Conservation (phyloP, 805 yeast species). For the Pichia manshurica region DNA sequence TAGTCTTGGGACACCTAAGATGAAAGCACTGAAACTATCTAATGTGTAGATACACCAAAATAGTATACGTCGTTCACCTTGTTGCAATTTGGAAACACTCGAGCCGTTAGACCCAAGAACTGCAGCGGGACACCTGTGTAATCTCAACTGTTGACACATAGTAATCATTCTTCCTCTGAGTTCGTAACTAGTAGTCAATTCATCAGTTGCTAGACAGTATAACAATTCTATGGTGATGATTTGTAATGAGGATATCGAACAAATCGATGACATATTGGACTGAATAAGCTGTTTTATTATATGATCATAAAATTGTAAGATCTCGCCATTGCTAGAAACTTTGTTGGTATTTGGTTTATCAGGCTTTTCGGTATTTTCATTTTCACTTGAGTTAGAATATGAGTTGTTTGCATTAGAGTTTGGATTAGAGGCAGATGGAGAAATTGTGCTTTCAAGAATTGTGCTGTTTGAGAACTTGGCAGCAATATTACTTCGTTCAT, state of each 20-base stretch:
- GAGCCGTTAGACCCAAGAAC: constrained; percentile 64
- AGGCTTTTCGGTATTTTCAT: constrained; percentile 4
- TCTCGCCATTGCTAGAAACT: constrained; percentile 25
- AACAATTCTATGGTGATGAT: constrained; percentile 62
- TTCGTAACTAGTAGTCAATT: constrained; percentile 66
- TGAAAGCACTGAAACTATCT: constrained; percentile 69
- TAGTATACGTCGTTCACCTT: constrained; percentile 73
- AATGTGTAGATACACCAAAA: constrained; percentile 82
- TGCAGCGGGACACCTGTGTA: constrained; percentile 84
- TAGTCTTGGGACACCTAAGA: constrained; percentile 76
- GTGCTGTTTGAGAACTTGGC: neutral
- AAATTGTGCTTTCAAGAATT: neutral
- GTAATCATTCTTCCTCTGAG: constrained; percentile 70
- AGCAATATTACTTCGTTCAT: constrained; percentile 26
- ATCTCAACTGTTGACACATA: constrained; percentile 79
- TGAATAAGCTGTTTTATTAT: constrained; percentile 58
- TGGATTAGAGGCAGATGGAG: neutral
- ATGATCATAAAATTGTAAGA: constrained; percentile 49
- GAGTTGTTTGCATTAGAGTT: neutral
- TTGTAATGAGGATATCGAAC: constrained; percentile 66
- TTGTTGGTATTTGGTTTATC: neutral
- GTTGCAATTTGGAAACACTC: constrained; percentile 60
- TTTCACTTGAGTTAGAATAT: constrained; percentile 4
- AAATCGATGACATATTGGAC: constrained; percentile 52
- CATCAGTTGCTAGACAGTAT: constrained; percentile 69